phyloP scores from a whole-genome alignment of 108 stramenopile species.

The Thalassiosira profunda region DNA sequence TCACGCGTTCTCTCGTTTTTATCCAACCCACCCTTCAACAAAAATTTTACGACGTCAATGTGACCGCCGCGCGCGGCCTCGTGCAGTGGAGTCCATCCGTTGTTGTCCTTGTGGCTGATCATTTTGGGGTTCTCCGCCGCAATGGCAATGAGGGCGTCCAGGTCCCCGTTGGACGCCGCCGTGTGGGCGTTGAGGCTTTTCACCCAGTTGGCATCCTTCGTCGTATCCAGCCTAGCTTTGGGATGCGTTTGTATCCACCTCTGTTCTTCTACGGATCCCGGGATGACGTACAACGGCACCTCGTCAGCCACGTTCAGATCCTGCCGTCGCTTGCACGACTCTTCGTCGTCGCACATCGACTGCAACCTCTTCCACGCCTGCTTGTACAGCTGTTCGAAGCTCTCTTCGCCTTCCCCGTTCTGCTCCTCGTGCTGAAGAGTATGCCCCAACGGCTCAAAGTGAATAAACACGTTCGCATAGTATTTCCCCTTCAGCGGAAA shows the following conservation, averaged over 20 bases:
- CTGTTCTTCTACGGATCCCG: constrained; percentile 27
- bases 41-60: constrained; percentile 58
- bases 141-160: constrained; percentile 52
- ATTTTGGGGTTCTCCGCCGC: constrained; percentile 38
- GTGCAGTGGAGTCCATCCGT: constrained; percentile 87
- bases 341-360: constrained; percentile 5
- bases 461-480: constrained; percentile 90
- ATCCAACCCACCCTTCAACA: constrained; percentile 44
- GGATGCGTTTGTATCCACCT: constrained; percentile 33
- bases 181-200: constrained; percentile 46
- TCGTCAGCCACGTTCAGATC: constrained; percentile 26
- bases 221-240: constrained; percentile 23
- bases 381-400: constrained; percentile 22
- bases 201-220: constrained; percentile 13
- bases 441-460: constrained; percentile 86
- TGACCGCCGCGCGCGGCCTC: constrained; percentile 85
- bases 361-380: constrained; percentile 34
- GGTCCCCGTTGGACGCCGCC: constrained; percentile 61
- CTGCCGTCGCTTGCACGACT: constrained; percentile 12
- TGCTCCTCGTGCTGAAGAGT: constrained; percentile 18
- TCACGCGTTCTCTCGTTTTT: constrained; percentile 72
- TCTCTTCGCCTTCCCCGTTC: constrained; percentile 4
- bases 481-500: constrained; percentile 82
- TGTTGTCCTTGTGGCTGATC: constrained; percentile 65
- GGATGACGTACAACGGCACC: constrained; percentile 30